Conservation (phyloP, 2,329 filamentous ascomycete genomes). For the Epichloe gansuensis region DNA sequence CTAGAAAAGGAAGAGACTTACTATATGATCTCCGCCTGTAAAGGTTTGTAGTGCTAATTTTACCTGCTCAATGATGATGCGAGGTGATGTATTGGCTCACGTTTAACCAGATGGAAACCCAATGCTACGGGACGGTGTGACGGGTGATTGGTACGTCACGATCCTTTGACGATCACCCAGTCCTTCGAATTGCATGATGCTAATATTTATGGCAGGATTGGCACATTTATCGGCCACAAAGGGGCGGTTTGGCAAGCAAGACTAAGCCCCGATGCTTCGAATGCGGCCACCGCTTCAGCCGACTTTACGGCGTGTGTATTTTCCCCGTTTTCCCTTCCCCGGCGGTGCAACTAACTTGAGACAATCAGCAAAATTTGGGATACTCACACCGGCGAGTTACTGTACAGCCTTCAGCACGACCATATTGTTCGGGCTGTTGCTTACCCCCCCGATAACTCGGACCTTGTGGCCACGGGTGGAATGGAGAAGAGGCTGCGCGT, state of each 20-base stretch:
- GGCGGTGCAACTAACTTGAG: background rate
- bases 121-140: constrained; percentile 93
- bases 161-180: background rate
- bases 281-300: constrained; percentile 85
- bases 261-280: constrained; percentile 73
- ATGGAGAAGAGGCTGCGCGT: constrained; percentile 94
- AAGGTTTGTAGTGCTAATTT: constrained; percentile 40
- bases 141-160: constrained; percentile 66
- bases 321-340: background rate
- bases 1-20: constrained; percentile 73
- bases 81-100: constrained; percentile 7
- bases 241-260: constrained; percentile 95
- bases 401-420: constrained; percentile 77
- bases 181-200: background rate
- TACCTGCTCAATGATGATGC: constrained; percentile 8
- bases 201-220: constrained; percentile 55
- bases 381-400: constrained; percentile 80
- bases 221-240: constrained; percentile 96
- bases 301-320: constrained; percentile 76
- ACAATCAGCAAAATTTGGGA: constrained; percentile 83
- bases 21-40: constrained; percentile 88
- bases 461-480: constrained; percentile 85
- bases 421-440: constrained; percentile 93
- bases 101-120: constrained; percentile 71
- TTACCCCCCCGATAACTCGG: constrained; percentile 67